Evolutionary conservation across 805 yeast species (phyloP), one percentile per base, ranked within the genome.

Genomic region (Saitoella complicata): DNA sequence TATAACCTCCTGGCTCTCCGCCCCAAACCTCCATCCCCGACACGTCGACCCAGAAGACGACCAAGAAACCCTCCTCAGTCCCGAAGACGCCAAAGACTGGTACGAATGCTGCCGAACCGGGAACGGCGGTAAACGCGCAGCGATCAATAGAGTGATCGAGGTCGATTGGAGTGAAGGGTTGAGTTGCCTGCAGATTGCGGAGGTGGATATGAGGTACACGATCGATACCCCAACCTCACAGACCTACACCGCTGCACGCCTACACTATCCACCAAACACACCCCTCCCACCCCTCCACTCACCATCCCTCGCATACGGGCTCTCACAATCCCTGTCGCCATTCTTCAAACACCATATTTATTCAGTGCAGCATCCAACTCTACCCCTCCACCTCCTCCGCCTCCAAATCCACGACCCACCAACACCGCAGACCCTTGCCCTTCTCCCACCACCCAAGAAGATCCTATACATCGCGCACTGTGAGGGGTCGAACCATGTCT

Each of bases 91-190:
- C 5, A 38, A 43, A 10, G 47, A 43, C 2, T 32, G 34, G 11
- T 49, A 48, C 37, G n/a, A 10, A 31, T 4, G 8, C 5, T 38
- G 32, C 32, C 40, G 29, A 13, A 32, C 35, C n/a, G 29, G 32
- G 30, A 37, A 32, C 7, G 11, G 33, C 7, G 3, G 40, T 7
- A 44, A 39, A 38, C 37, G 43, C 30, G 35, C 32, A 6, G 32
- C 49, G 10, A 41, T 41, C 6, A 46, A 43, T 13, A 13, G 52
- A 13, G 45, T 49, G 36, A 31, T 44, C 8, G 35, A 48, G 11
- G 42, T 39, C 5, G 52, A 49, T 21, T 49, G 52, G 52, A 51
- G 12, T 32, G 40, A 35, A 4, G 52, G 52, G n/a, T 41, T 49
- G n/a, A 48, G 43, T 40, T 33, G 48, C 37, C 41, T 39, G 12